phyloP scores from a whole-genome alignment of 2,329 filamentous ascomycete species.

The Aureobasidium pullulans region DNA sequence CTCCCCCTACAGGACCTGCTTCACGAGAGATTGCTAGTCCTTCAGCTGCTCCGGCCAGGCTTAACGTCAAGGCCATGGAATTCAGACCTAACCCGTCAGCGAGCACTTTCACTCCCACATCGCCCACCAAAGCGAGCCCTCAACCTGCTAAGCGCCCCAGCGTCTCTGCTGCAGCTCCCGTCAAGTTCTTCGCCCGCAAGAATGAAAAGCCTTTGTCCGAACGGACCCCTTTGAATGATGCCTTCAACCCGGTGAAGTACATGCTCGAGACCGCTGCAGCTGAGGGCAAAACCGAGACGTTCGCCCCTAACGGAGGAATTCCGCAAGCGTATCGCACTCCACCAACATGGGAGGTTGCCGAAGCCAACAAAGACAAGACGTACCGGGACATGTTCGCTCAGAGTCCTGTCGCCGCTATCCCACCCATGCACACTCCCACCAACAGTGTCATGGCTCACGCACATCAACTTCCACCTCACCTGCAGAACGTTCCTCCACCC shows the following conservation, averaged over 20 bases:
- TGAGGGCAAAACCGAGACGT: conserved; percentile 50
- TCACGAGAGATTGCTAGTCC: conserved; percentile 44
- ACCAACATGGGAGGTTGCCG: conserved; percentile 72
- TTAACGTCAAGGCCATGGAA: conserved; percentile 60
- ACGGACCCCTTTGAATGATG: conserved; percentile 45
- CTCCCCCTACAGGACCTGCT: conserved; percentile 63
- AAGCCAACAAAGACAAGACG: conserved; percentile 66
- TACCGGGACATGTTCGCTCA: conserved; percentile 77
- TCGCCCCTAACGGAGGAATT: conserved; percentile 72
- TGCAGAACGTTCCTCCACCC: conserved; percentile 65
- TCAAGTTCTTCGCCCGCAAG: conserved; percentile 60
- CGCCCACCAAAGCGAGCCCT: conserved; percentile 43
- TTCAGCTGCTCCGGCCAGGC: conserved; percentile 45
- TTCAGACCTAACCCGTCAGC: conserved; percentile 83
- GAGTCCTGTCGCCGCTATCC: conserved; percentile 46
- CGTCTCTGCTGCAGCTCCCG: conserved; percentile 27
- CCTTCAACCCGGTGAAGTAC: conserved; percentile 61
- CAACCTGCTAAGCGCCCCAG: conserved; percentile 24
- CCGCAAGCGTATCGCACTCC: conserved; percentile 75
- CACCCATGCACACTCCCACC: conserved; percentile 53
- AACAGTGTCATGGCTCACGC: conserved; percentile 67
- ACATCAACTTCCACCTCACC: conserved; percentile 74
- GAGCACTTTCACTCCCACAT: conserved; percentile 69
- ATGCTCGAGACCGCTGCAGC: conserved; percentile 54
- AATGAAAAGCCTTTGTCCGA: conserved; percentile 60